Conservation (phyloP, 2,329 filamentous ascomycete species). For the Fusarium burgessii region DNA sequence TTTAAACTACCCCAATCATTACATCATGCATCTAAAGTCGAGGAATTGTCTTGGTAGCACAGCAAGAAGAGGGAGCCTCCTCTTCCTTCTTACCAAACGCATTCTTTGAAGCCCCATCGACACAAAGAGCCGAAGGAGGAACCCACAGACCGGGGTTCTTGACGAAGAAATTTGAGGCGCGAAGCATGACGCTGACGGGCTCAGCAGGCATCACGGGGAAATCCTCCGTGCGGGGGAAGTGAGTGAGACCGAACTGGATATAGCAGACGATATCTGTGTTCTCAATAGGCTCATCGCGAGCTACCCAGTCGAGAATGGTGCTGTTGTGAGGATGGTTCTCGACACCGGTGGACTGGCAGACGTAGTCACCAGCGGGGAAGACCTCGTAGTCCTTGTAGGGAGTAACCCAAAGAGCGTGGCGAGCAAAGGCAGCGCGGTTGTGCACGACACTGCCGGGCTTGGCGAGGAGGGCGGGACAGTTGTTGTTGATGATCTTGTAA, state of each 20-base stretch:
- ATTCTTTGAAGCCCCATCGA: conserved; percentile 39
- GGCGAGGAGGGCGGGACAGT: conserved; percentile 83
- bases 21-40: conserved; percentile 17
- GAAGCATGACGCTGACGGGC: conserved; percentile 82
- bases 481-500: conserved; percentile 91
- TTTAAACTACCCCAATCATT: conserved; percentile 4
- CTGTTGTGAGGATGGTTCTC: conserved; percentile 65
- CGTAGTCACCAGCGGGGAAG: conserved; percentile 87
- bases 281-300: conserved; percentile 76
- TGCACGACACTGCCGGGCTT: conserved; percentile 86
- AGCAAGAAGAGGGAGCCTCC: conserved; percentile 36
- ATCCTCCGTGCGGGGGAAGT: conserved; percentile 91
- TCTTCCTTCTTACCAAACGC: conserved; percentile 40
- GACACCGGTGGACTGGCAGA: conserved; percentile 87
- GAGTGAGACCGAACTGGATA: conserved; percentile 93
- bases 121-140: conserved; percentile 63
- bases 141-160: conserved; percentile 86
- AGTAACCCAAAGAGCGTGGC: conserved; percentile 53
- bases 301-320: conserved; percentile 83
- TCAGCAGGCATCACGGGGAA: conserved; percentile 93
- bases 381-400: conserved; percentile 83
- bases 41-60: conserved; percentile 31
- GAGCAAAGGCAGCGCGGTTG: conserved; percentile 88
- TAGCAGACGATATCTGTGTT: conserved; percentile 91
- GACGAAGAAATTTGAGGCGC: conserved; percentile 85